Evolutionary conservation across 139 green algal species (phyloP), one percentile per base, ranked within the genome.

Genomic region (Chlorella sp.): DNA sequence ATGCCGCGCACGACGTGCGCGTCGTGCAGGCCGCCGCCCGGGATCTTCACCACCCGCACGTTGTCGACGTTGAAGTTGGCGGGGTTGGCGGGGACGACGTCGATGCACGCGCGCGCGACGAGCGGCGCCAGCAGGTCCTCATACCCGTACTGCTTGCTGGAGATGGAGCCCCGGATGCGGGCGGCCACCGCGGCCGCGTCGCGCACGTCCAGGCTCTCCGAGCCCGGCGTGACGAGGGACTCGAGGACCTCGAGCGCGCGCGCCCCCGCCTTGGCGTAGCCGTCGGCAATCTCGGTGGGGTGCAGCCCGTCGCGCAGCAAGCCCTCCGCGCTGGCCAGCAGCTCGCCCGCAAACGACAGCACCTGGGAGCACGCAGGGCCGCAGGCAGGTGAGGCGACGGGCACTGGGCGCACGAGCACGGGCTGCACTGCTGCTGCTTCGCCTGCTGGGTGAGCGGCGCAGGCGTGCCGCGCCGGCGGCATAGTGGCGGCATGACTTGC

Each of bases 51-150:
- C 62, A 97, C 90, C 14, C 96, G 91, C 76, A 99, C 96, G 71
- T 99, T 98, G 88, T 99, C 96, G 45, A 99, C 95, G 77, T 98
- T 98, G 90, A 99, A 99, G 86, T 98, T 98, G 75, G 83, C 60
- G 3, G 92, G 88, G 86, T 99, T 99, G 69, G 90, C 90, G 45
- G 96, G 96, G 77, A 90, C 91, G 45, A 99, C 94, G 43, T 90
- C 89, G 33, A 99, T 94, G 88, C 96, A 99, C 0, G 96, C 96
- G 73, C 69, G 46, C 14, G 96, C 96, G 27, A 98, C 90, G n/a
- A 99, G 79, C 12, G 86, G 85, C 23, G 78, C 82, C 45, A 99
- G 91, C 31, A 97, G 40, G 38, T 91, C 83, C 83, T 98, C 94
- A 66, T 90, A 94, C n/a, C 96, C 96, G 50, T 89, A 88, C 84